Conservation (phyloP, 2,329 filamentous ascomycete genomes). For the Lachnellula cervina region DNA sequence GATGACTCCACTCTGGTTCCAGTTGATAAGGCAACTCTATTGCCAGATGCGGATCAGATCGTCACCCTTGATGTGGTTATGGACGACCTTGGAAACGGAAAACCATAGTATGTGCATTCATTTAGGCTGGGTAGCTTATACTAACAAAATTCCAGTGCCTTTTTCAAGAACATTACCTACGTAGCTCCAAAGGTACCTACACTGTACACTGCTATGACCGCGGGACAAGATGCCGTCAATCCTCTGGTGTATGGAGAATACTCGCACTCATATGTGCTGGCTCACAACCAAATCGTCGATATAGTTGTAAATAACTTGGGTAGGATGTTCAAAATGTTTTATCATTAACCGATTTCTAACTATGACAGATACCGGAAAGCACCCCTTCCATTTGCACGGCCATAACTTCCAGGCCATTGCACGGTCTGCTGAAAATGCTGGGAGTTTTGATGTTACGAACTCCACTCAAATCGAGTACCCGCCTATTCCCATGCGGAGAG, state of each 20-base stretch:
- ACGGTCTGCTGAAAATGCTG: constrained; percentile 53
- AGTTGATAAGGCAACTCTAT: constrained; percentile 56
- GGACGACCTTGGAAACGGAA: constrained; percentile 63
- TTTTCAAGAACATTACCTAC: constrained; percentile 62
- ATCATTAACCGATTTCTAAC: not conserved
- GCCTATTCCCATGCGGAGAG: constrained; percentile 57
- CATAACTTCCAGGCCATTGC: constrained; percentile 66
- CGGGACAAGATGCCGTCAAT: constrained; percentile 49
- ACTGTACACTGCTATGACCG: constrained; percentile 59
- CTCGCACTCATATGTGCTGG: constrained; percentile 63
- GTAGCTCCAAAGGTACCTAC: constrained; percentile 60
- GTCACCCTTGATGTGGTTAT: constrained; percentile 62
- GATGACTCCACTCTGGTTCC: constrained; percentile 73
- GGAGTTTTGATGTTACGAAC: constrained; percentile 46
- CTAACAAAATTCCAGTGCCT: constrained; percentile 35
- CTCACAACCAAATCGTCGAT: constrained; percentile 63
- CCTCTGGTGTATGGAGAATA: constrained; percentile 60
- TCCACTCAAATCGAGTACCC: constrained; percentile 45
- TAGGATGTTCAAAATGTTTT: constrained; percentile 7
- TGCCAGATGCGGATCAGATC: constrained; percentile 56
- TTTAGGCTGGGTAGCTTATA: not conserved
- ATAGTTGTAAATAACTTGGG: constrained; percentile 70
- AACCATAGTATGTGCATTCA: constrained; percentile 49
- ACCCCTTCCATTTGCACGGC: constrained; percentile 74
- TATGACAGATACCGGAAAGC: constrained; percentile 54